Base-by-base conservation (phyloP, 257 asterid genomes). In the Solanum arcanum region DNA sequence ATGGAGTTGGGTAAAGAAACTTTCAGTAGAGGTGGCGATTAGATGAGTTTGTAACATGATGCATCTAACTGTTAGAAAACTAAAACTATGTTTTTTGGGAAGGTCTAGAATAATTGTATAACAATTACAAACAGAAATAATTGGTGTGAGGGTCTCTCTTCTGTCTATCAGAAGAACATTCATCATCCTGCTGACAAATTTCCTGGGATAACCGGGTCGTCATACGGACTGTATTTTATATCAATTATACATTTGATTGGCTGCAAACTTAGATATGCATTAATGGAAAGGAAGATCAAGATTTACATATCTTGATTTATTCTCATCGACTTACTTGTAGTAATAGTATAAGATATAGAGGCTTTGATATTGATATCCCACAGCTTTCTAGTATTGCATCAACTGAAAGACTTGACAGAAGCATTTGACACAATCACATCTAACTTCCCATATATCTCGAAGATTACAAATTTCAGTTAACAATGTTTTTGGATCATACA, bases 351-450 rank as follows among this genome's bases (percentile, higher is more conserved):
- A 59, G 66, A 59, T 89, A 95, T 86, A 41, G 98, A 85, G 87
- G 95, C 88, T 89, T 97, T 97, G 87, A 97, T 94, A 87, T 94
- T 95, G 90, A 97, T 91, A 83, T 95, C 97, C 98, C 98, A 95
- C 83, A 97, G 90, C 89, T 95, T 94, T 92, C 96, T 91, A 97
- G 84, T 52, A 97, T 93, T 52, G 94, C 86, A 49, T 91, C 96
- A 9, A 91, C 91, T 49, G 97, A 35, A 39, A 97, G 98, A 88
- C 92, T 97, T 97, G 78, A 96, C 98, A 77, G 98, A 98, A 77
- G 98, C 98, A 88, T 95, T 95, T 74, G 94, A 94, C 88, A 96
- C 98, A 29, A 95, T 39, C 44, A 96, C 93, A 23, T 96, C 97
- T 86, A 95, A 81, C 87, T 93, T 94, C 59, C 98, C 98, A 91